Percentiles rank a stretch among this genome's conserved stretches.
phyloP scores from a whole-genome alignment of 306 rosid species.

The Fragaria vesca region DNA sequence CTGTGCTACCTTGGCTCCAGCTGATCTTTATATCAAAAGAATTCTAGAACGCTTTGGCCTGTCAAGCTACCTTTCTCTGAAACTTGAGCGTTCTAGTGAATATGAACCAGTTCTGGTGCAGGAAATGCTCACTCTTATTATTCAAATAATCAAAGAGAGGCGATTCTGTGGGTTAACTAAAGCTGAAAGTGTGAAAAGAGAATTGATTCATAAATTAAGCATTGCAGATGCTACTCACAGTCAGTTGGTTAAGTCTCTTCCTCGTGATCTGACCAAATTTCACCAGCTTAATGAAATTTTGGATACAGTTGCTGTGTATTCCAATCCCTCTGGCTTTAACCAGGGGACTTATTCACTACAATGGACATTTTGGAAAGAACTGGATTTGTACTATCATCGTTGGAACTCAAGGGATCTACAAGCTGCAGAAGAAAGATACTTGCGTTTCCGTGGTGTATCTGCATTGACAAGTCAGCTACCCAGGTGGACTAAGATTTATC shows the following conservation, averaged over 20 bases:
- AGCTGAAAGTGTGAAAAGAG: slow-evolving; percentile 86
- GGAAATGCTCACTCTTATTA: slow-evolving; percentile 92
- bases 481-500: slow-evolving; percentile 73
- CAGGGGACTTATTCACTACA: slow-evolving; percentile 96
- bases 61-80: slow-evolving; percentile 64
- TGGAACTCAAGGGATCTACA: slow-evolving; percentile 94
- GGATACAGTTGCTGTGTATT: slow-evolving; percentile 66
- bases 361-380: slow-evolving; percentile 78
- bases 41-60: slow-evolving; percentile 83
- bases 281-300: slow-evolving; percentile 70
- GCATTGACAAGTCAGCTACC: slow-evolving; percentile 75
- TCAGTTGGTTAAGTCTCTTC: slow-evolving; percentile 91
- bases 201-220: slow-evolving; percentile 72
- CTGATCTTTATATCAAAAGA: slow-evolving; percentile 70
- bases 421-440: slow-evolving; percentile 92
- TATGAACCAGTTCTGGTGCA: slow-evolving; percentile 79
- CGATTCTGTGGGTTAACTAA: slow-evolving; percentile 84
- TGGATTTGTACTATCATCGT: slow-evolving; percentile 92
- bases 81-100: slow-evolving; percentile 68
- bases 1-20: slow-evolving; percentile 90
- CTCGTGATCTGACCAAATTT: slow-evolving; percentile 82
- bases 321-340: slow-evolving; percentile 87
- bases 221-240: slow-evolving; percentile 88
- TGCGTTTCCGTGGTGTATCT: slow-evolving; percentile 66
- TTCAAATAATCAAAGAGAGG: slow-evolving; percentile 88